These are phyloP conservation scores for Volvox africanus DNA, from an alignment of 139 green algal species.

Conservation along the genomic window DNA sequence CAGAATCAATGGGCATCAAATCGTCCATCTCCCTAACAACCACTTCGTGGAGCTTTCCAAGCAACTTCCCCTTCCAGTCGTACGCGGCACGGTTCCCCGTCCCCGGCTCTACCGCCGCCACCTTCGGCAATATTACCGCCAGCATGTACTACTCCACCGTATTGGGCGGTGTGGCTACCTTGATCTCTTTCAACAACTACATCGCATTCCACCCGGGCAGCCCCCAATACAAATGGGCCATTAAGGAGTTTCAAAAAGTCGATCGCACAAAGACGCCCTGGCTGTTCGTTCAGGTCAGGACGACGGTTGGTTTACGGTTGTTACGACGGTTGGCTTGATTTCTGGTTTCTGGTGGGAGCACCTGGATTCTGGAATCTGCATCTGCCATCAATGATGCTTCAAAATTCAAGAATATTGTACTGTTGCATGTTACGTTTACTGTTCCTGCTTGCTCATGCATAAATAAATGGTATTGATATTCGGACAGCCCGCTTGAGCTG, in stretches of 20 bases:
- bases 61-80: slow-evolving; percentile 61
- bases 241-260: slow-evolving; percentile 20
- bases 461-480: no score
- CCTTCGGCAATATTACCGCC: slow-evolving; percentile 47
- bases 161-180: slow-evolving; percentile 28
- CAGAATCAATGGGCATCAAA: slow-evolving; percentile 43
- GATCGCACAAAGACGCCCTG: slow-evolving; percentile 51
- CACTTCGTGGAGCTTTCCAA: slow-evolving; percentile 47
- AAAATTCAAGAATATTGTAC: no score
- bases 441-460: no score
- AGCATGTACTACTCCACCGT: slow-evolving; percentile 54
- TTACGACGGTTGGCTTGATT: background rate
- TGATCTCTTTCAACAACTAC: slow-evolving; percentile 61
- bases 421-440: no score
- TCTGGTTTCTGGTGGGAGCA: no score
- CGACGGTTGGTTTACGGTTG: background rate
- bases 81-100: slow-evolving; percentile 45
- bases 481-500: no score
- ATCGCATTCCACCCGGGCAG: slow-evolving; percentile 53
- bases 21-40: slow-evolving; percentile 50
- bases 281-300: slow-evolving; percentile 44
- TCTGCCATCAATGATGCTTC: no score
- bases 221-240: slow-evolving; percentile 21
- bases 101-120: slow-evolving; percentile 30
- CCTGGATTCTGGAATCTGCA: no score